These are phyloP conservation scores for Hevea brasiliensis DNA, from an alignment of 345 rosid species.

Conservation along the genomic window DNA sequence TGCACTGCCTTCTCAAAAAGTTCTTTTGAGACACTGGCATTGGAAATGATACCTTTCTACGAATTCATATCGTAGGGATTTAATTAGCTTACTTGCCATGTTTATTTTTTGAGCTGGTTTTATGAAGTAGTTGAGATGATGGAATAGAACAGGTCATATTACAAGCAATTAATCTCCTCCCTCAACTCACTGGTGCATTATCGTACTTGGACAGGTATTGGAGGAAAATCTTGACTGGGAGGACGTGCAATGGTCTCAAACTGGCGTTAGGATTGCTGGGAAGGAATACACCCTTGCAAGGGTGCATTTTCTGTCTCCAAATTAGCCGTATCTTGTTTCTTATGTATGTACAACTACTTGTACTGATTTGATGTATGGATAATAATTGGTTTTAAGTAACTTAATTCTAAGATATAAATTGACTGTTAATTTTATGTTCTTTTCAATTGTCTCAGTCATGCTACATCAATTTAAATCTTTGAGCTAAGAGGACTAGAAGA, in stretches of 20 bases:
- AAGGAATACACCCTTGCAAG: slow-evolving; percentile 87
- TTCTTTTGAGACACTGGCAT: no score
- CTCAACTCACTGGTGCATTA: not conserved
- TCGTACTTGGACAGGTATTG: slow-evolving; percentile 49
- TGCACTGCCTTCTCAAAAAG: no score
- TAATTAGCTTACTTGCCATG: not conserved
- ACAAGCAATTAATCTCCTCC: no score
- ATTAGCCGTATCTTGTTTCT: slow-evolving; percentile 23
- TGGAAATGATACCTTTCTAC: no score
- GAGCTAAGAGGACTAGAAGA: no score
- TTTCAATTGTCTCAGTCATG: no score
- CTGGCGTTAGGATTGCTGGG: slow-evolving; percentile 95
- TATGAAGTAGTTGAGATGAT: not conserved
- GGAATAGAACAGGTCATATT: not conserved
- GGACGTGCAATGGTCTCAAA: slow-evolving; percentile 98
- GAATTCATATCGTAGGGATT: no score
- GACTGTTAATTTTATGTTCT: not conserved
- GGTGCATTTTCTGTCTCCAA: slow-evolving; percentile 80
- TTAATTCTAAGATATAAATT: not conserved
- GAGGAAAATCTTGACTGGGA: slow-evolving; percentile 97
- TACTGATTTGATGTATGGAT: not conserved
- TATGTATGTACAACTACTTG: not conserved
- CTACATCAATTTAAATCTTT: no score
- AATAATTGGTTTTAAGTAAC: not conserved
- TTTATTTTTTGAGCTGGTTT: not conserved